A percentile compares a stretch with the other conserved stretches of the same genome.
phyloP scores from a whole-genome alignment of 2,329 filamentous ascomycete species.

The Colletotrichum sp. region DNA sequence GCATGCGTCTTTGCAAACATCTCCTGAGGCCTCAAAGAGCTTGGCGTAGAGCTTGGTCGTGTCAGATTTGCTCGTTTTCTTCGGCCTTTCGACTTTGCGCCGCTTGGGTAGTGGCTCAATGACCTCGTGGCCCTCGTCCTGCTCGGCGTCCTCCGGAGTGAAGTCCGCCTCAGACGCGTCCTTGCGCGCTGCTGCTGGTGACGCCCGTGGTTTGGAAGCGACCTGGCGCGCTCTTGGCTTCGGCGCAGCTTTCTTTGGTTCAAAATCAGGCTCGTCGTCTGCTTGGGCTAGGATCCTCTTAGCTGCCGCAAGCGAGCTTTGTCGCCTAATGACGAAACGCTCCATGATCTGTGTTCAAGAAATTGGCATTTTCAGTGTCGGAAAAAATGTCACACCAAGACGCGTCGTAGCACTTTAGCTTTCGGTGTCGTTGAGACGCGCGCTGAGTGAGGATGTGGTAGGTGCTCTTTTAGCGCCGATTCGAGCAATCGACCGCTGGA shows the following conservation, averaged over 20 bases:
- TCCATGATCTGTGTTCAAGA: not conserved
- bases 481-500: not conserved
- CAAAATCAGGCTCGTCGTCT: slow-evolving; percentile 1
- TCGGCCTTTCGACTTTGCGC: not conserved
- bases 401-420: not conserved
- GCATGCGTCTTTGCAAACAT: not conserved
- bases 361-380: not conserved
- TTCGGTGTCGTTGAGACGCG: not conserved
- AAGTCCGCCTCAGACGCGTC: slow-evolving; percentile 19
- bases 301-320: slow-evolving; percentile 19
- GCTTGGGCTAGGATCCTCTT: slow-evolving; percentile 9
- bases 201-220: not conserved
- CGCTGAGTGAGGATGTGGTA: not conserved
- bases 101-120: slow-evolving; percentile 7
- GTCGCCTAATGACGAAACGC: not conserved
- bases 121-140: not conserved
- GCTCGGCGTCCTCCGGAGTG: not conserved
- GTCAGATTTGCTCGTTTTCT: not conserved
- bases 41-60: not conserved
- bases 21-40: not conserved
- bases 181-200: not conserved
- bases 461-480: slow-evolving; percentile 9
- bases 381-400: not conserved
- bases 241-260: not conserved
- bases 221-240: not conserved